phyloP scores from a whole-genome alignment of 1,284 basidiomycete species.

The Termitomyces sp. region DNA sequence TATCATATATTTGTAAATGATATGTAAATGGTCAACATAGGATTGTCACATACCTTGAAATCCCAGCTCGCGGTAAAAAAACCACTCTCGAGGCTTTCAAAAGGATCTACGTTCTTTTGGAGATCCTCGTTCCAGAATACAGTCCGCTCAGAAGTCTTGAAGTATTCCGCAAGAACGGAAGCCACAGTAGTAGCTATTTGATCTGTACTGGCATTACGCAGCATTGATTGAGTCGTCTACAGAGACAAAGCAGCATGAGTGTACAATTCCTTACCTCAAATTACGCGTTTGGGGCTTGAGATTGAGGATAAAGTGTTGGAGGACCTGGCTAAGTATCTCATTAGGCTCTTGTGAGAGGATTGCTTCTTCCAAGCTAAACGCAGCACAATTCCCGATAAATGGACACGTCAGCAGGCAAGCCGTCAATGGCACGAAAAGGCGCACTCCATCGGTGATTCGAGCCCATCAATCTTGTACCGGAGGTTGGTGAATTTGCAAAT shows the following conservation, averaged over 20 bases:
- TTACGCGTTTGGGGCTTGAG: slow-evolving; percentile 80
- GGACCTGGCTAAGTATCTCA: slow-evolving; percentile 62
- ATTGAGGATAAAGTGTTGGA: slow-evolving; percentile 71
- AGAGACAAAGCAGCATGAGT: slow-evolving; percentile 23
- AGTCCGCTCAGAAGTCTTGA: slow-evolving; percentile 66
- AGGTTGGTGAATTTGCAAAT: slow-evolving; percentile 75
- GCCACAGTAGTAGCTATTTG: slow-evolving; percentile 70
- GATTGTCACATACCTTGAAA: slow-evolving; percentile 56
- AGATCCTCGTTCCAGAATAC: slow-evolving; percentile 72
- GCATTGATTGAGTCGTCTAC: slow-evolving; percentile 31
- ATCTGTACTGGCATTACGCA: slow-evolving; percentile 52
- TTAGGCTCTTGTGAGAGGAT: slow-evolving; percentile 64
- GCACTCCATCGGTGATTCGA: slow-evolving; percentile 76
- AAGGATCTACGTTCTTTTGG: slow-evolving; percentile 65
- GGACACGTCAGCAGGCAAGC: slow-evolving; percentile 14
- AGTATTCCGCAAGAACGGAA: slow-evolving; percentile 60
- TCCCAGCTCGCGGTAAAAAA: slow-evolving; percentile 74
- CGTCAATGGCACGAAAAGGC: slow-evolving; percentile 27
- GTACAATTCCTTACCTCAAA: slow-evolving; percentile 58
- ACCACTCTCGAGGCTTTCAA: slow-evolving; percentile 54
- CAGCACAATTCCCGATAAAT: slow-evolving; percentile 16
- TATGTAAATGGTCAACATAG: background rate
- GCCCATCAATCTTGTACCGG: slow-evolving; percentile 65
- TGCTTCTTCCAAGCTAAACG: slow-evolving; percentile 67
- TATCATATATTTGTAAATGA: slow-evolving; percentile 8